A percentile compares a stretch with the other conserved stretches of the same genome.
These are phyloP conservation scores for Malania oleifera DNA, from an alignment of 164 flowering plant genomes.

Conservation along the genomic window DNA sequence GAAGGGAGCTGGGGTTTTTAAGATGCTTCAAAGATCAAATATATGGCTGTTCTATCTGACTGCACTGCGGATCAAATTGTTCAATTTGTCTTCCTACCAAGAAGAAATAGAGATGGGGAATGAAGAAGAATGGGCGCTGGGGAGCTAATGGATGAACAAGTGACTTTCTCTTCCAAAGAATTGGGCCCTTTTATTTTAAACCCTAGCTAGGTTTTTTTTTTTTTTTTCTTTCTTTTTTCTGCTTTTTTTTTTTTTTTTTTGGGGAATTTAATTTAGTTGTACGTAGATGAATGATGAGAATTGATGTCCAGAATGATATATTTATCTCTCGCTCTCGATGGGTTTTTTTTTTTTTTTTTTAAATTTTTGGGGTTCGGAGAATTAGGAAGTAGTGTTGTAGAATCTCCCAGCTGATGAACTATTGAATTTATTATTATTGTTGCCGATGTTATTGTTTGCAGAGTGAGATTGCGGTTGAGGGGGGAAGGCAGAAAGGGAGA, in stretches of 20 bases:
- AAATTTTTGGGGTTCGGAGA: no score
- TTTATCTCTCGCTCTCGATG: conserved; percentile 3
- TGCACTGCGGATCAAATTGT: neutral
- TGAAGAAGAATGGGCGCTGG: no score
- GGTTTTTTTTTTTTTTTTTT: conserved; percentile 1
- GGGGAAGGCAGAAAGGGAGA: no score
- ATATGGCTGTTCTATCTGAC: neutral
- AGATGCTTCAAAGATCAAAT: conserved; percentile 7
- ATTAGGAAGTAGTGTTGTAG: conserved; percentile 29
- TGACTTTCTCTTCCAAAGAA: no score
- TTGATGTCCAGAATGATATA: conserved; percentile 16
- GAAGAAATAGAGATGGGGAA: conserved; percentile 1
- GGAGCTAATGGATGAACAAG: no score
- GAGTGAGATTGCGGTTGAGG: no score
- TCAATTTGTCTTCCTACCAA: conserved; percentile 1
- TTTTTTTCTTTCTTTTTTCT: no score
- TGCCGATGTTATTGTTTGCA: conserved; percentile 32
- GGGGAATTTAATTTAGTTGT: no score
- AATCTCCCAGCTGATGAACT: no score
- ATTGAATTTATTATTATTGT: conserved; percentile 33
- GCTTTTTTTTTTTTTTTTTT: no score
- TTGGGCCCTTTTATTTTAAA: no score
- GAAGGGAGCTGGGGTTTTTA: conserved; percentile 2
- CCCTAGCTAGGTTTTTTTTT: no score
- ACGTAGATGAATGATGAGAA: conserved; percentile 6